Conservation (phyloP, 108 stramenopile species). For the Nannochloropsis gaditana region DNA sequence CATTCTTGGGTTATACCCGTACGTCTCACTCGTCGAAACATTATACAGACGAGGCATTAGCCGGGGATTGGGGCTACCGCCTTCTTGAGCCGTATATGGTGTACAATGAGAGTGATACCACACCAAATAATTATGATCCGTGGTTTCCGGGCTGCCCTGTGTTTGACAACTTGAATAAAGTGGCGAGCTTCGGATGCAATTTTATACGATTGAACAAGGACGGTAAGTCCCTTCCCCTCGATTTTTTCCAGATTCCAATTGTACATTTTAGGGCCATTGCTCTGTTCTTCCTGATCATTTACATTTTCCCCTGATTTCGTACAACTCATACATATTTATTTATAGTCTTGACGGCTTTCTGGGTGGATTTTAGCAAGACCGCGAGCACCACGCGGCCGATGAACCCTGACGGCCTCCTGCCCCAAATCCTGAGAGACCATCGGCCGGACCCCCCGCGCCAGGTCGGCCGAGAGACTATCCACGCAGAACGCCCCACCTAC, state of each 20-base stretch:
- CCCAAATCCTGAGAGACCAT: neutral
- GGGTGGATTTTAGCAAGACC: constrained; percentile 7
- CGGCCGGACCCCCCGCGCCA: neutral
- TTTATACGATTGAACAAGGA: constrained; percentile 12
- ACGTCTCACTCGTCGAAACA: neutral
- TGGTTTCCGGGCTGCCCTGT: neutral
- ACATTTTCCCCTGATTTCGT: no score
- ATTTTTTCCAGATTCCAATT: no score
- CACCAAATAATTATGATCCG: neutral
- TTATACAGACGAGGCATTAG: neutral
- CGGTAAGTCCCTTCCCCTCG: neutral
- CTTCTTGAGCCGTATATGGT: constrained; percentile 5
- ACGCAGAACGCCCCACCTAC: constrained; percentile 16
- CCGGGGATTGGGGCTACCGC: neutral
- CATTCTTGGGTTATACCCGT: no score
- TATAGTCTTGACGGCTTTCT: neutral
- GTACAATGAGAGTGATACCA: neutral
- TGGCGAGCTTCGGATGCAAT: neutral
- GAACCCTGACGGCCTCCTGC: constrained; percentile 13
- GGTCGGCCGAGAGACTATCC: neutral
- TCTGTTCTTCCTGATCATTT: no score
- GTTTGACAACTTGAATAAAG: constrained; percentile 13
- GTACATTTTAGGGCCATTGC: no score
- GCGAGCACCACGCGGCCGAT: neutral
- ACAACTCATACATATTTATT: neutral